Conservation (phyloP, 2,329 filamentous ascomycete species). For the Apiospora arundinis region DNA sequence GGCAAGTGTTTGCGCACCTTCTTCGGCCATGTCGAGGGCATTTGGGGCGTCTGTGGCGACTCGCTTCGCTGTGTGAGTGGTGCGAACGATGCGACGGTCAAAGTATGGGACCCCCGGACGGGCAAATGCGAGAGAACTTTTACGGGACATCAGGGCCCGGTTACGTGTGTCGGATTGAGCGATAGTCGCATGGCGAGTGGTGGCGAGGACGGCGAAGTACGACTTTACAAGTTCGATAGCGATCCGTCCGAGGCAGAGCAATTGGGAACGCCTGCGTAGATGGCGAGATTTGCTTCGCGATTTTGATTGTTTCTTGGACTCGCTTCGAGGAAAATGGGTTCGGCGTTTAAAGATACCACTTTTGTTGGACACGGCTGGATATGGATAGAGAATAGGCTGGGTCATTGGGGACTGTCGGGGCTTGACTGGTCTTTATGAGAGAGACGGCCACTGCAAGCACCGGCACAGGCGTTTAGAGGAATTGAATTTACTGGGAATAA, state of each 20-base stretch:
- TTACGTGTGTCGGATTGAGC: conserved; percentile 91
- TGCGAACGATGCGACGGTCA: conserved; percentile 77
- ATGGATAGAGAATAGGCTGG: neutral
- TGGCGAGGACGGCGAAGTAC: conserved; percentile 90
- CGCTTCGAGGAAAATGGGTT: neutral
- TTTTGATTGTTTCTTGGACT: neutral
- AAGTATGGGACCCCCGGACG: conserved; percentile 85
- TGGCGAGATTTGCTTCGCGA: neutral
- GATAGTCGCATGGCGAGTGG: conserved; percentile 90
- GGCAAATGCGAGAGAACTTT: conserved; percentile 93
- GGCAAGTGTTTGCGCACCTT: conserved; percentile 88
- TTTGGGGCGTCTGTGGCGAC: conserved; percentile 92
- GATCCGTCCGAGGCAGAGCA: conserved; percentile 52
- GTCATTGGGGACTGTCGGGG: neutral
- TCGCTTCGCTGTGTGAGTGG: conserved; percentile 87
- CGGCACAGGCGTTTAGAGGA: neutral
- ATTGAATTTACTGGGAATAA: neutral
- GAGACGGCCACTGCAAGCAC: neutral
- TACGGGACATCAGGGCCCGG: conserved; percentile 86
- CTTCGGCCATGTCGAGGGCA: conserved; percentile 95
- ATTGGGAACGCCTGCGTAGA: conserved; percentile 57
- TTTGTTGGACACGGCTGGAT: conserved; percentile 21
- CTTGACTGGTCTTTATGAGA: neutral
- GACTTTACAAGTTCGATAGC: conserved; percentile 78
- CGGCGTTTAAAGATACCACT: conserved; percentile 24